Evolutionary conservation across 2,329 filamentous ascomycete genomes (phyloP).

Genomic region (Curvularia spicifera): DNA sequence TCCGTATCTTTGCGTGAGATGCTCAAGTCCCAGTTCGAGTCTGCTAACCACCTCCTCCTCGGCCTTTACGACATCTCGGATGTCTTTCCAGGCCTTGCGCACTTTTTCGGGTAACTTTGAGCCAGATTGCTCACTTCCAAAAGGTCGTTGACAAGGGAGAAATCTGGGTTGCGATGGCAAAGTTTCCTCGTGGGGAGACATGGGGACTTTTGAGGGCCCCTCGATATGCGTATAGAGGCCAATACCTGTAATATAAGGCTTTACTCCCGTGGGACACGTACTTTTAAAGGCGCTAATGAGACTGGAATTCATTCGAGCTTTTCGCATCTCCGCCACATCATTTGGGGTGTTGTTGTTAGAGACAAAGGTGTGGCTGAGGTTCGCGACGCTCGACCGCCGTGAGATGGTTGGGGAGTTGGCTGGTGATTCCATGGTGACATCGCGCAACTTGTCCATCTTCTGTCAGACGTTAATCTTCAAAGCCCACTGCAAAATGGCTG

Average conservation of each 20-base stretch:
- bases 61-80: background rate
- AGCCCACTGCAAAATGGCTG: background rate
- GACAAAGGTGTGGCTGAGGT: background rate
- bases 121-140: background rate
- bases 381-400: background rate
- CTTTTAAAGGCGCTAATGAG: constrained; percentile 23
- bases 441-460: background rate
- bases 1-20: constrained; percentile 7
- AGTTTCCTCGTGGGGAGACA: background rate
- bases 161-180: constrained; percentile 8
- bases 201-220: background rate
- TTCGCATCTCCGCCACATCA: constrained; percentile 19
- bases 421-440: background rate
- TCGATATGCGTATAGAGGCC: constrained; percentile 39
- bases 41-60: constrained; percentile 4
- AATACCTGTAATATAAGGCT: constrained; percentile 28
- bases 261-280: background rate
- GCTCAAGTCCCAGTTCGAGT: constrained; percentile 5
- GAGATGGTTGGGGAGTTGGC: background rate
- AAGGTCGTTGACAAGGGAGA: background rate
- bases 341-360: constrained; percentile 14
- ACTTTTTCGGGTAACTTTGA: constrained; percentile 1
- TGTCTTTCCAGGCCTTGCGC: constrained; percentile 1
- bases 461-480: background rate
- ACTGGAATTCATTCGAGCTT: constrained; percentile 30